phyloP scores from a whole-genome alignment of 2,329 filamentous ascomycete species.

The Cercospora sojina region DNA sequence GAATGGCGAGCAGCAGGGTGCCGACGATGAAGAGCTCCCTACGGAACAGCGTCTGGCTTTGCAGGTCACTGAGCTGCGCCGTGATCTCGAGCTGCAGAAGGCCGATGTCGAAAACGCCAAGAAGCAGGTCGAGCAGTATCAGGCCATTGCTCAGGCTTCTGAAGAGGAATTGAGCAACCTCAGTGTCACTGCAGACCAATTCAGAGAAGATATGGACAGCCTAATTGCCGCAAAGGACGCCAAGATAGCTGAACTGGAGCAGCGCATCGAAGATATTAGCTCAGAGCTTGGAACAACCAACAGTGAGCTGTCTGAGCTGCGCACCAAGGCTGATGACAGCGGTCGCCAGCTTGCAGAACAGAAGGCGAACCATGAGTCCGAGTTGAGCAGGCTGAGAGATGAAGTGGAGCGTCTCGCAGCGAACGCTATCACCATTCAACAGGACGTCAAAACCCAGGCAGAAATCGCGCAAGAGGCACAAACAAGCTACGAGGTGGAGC shows the following conservation, averaged over 20 bases:
- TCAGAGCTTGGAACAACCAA: constrained; percentile 79
- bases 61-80: constrained; percentile 82
- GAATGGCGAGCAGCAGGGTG: constrained; percentile 49
- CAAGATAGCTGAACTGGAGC: constrained; percentile 76
- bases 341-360: constrained; percentile 73
- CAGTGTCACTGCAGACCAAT: constrained; percentile 78
- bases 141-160: constrained; percentile 77
- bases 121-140: constrained; percentile 81
- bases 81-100: constrained; percentile 77
- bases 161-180: constrained; percentile 84
- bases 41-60: constrained; percentile 76
- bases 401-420: constrained; percentile 77
- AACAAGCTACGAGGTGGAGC: constrained; percentile 90
- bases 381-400: constrained; percentile 78
- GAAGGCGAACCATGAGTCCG: constrained; percentile 72
- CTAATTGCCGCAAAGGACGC: constrained; percentile 73
- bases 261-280: constrained; percentile 79
- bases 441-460: constrained; percentile 88
- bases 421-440: constrained; percentile 79
- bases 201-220: constrained; percentile 79
- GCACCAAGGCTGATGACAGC: constrained; percentile 76
- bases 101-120: constrained; percentile 79
- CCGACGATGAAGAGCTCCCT: constrained; percentile 56
- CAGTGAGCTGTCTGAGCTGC: constrained; percentile 74
- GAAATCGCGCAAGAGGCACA: constrained; percentile 92